Percentiles rank a stretch among this genome's conserved stretches.
These are phyloP conservation scores for Beauveria scarabaeidicola DNA, from an alignment of 2,329 filamentous ascomycete genomes.

Conservation along the genomic window DNA sequence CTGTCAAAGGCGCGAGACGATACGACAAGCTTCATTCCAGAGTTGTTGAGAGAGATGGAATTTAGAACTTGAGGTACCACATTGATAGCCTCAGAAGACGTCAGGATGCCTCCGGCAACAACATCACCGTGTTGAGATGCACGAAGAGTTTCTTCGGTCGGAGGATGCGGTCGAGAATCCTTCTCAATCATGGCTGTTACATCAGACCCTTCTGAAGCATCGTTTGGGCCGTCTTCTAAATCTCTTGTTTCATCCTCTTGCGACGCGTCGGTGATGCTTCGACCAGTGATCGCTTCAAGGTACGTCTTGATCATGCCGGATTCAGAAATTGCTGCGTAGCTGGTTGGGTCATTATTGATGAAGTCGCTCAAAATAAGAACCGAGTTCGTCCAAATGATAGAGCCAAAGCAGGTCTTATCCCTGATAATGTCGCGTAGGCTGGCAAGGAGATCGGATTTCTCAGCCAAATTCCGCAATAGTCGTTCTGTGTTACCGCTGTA, in stretches of 20 bases:
- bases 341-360: slow-evolving; percentile 97
- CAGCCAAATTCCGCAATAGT: slow-evolving; percentile 83
- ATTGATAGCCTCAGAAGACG: slow-evolving; percentile 81
- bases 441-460: slow-evolving; percentile 75
- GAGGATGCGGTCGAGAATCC: slow-evolving; percentile 42
- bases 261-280: slow-evolving; percentile 27
- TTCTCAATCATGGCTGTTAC: slow-evolving; percentile 27
- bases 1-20: slow-evolving; percentile 73
- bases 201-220: slow-evolving; percentile 31
- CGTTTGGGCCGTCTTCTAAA: slow-evolving; percentile 25
- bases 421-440: slow-evolving; percentile 76
- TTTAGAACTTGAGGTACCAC: slow-evolving; percentile 83
- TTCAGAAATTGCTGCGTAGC: slow-evolving; percentile 91
- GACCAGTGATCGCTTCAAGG: slow-evolving; percentile 68
- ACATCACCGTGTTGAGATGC: slow-evolving; percentile 30
- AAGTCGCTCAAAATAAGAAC: slow-evolving; percentile 90
- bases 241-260: slow-evolving; percentile 1
- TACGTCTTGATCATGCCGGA: slow-evolving; percentile 83
- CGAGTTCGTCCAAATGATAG: slow-evolving; percentile 90
- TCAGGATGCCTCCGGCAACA: slow-evolving; percentile 65
- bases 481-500: slow-evolving; percentile 78
- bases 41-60: slow-evolving; percentile 84
- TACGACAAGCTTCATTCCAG: slow-evolving; percentile 80
- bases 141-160: slow-evolving; percentile 41
- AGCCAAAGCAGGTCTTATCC: slow-evolving; percentile 73